phyloP scores from a whole-genome alignment of 805 yeast species.

The Groenewaldozyma tartarivorans region DNA sequence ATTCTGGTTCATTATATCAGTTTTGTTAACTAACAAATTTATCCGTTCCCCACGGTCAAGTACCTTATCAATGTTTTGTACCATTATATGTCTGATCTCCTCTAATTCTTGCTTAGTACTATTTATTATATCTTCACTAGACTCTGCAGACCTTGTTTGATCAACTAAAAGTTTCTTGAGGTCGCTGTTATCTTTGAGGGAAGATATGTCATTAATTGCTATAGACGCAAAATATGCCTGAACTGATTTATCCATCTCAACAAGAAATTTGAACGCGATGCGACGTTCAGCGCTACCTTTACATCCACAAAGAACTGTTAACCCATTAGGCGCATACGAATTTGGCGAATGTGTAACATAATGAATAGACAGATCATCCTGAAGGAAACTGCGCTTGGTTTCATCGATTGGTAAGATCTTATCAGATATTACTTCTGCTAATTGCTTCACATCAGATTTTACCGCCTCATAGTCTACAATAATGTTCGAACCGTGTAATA shows the following conservation, averaged over 20 bases:
- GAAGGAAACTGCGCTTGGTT: slow-evolving; percentile 21
- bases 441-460: slow-evolving; percentile 7
- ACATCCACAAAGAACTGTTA: slow-evolving; percentile 22
- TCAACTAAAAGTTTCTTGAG: slow-evolving; percentile 1
- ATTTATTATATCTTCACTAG: slow-evolving; percentile 18
- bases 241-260: slow-evolving; percentile 15
- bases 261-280: slow-evolving; percentile 18
- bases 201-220: background rate
- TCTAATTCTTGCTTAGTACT: slow-evolving; percentile 40
- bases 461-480: slow-evolving; percentile 12
- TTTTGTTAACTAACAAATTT: slow-evolving; percentile 63
- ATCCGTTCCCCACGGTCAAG: slow-evolving; percentile 73
- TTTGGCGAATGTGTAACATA: slow-evolving; percentile 21
- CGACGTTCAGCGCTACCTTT: slow-evolving; percentile 13
- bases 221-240: background rate
- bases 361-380: slow-evolving; percentile 24
- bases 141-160: slow-evolving; percentile 10
- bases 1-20: slow-evolving; percentile 58
- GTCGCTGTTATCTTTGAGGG: background rate
- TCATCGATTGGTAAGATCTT: slow-evolving; percentile 20
- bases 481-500: slow-evolving; percentile 9
- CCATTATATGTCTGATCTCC: slow-evolving; percentile 59
- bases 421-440: slow-evolving; percentile 15
- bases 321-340: slow-evolving; percentile 19
- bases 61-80: slow-evolving; percentile 61